Percentiles rank a stretch among this genome's conserved stretches.
Evolutionary conservation across 306 rosid genomes (phyloP).

Genomic region (Lagenaria siceraria): DNA sequence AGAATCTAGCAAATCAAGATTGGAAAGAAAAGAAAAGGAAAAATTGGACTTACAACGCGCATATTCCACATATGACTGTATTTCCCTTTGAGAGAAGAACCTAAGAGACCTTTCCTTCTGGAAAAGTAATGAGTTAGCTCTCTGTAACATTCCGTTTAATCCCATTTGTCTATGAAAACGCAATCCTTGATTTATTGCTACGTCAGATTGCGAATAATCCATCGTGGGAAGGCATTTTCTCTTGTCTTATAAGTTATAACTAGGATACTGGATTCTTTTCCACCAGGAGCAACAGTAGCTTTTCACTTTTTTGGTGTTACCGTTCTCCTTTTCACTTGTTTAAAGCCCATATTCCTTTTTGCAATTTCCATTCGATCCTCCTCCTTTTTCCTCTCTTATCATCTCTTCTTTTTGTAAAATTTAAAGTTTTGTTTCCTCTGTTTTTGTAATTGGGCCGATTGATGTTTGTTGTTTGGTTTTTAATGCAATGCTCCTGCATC

Average conservation of each 20-base stretch:
- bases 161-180: not conserved
- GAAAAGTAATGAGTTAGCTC: not conserved
- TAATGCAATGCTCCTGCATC: not conserved
- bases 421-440: not conserved
- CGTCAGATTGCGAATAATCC: not conserved
- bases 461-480: not conserved
- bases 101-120: conserved; percentile 14
- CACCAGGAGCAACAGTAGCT: conserved; percentile 19
- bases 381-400: not conserved
- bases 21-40: not conserved
- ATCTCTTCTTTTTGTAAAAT: not conserved
- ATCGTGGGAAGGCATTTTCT: conserved; percentile 1
- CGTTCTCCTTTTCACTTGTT: not conserved
- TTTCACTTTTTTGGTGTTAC: conserved; percentile 16
- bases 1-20: not conserved
- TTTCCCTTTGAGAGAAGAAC: conserved; percentile 16
- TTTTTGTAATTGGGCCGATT: not conserved
- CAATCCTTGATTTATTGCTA: not conserved
- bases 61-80: not conserved
- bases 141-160: not conserved
- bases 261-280: conserved; percentile 19
- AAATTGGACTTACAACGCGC: conserved; percentile 11
- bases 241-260: conserved; percentile 6
- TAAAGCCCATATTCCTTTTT: not conserved
- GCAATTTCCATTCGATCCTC: not conserved